Evolutionary conservation across 495 filamentous ascomycete species (phyloP).

Genomic region (Alectoria sarmentosa): DNA sequence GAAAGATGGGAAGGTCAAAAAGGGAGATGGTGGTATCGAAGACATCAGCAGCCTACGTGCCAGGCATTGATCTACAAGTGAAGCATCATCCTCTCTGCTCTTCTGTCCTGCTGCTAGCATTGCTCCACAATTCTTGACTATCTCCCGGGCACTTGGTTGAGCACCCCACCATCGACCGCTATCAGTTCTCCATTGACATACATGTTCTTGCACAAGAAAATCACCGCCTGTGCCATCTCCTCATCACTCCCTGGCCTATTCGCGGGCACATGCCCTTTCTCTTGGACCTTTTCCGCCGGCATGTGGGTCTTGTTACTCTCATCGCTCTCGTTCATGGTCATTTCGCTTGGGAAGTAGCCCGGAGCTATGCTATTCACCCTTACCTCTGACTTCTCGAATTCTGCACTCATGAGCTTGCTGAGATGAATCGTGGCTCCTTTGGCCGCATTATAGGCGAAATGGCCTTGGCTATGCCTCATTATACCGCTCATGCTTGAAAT

Average conservation of each 20-base stretch:
- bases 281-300: slow-evolving; percentile 39
- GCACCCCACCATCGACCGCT: slow-evolving; percentile 52
- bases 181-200: slow-evolving; percentile 59
- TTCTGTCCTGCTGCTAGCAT: neutral
- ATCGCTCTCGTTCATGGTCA: slow-evolving; percentile 53
- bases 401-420: slow-evolving; percentile 36
- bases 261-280: slow-evolving; percentile 42
- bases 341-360: slow-evolving; percentile 53
- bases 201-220: slow-evolving; percentile 44
- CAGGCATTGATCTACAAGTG: slow-evolving; percentile 37
- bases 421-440: slow-evolving; percentile 40
- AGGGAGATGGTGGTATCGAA: slow-evolving; percentile 49
- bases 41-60: slow-evolving; percentile 44
- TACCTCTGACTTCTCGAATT: slow-evolving; percentile 39
- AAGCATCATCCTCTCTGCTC: neutral
- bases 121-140: neutral
- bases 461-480: slow-evolving; percentile 41
- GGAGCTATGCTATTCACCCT: slow-evolving; percentile 45
- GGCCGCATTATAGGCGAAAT: slow-evolving; percentile 45
- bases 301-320: slow-evolving; percentile 47
- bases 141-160: slow-evolving; percentile 34
- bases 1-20: slow-evolving; percentile 17
- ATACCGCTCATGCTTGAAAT: slow-evolving; percentile 44
- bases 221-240: slow-evolving; percentile 41
- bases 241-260: slow-evolving; percentile 38